A percentile compares a stretch with the other conserved stretches of the same genome.
Evolutionary conservation across 768 basidiomycete species (phyloP).

Genomic region (Porphyrellus cyaneotinctus): DNA sequence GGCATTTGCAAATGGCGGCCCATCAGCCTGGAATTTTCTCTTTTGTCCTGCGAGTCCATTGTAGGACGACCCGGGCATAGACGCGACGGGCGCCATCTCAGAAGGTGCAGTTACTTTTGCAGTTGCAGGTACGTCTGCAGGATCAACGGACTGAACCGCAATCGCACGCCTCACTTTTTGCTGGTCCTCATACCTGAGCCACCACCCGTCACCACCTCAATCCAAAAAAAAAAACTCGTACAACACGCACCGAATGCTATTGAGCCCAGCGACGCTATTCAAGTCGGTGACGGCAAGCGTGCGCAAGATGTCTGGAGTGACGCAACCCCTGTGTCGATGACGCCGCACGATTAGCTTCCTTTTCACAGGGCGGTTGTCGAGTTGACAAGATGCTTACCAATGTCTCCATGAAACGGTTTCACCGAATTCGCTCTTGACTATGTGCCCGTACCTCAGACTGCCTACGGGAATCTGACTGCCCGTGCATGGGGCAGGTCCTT

Average conservation of each 20-base stretch:
- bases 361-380: slow-evolving; percentile 7
- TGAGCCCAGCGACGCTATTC: slow-evolving; percentile 48
- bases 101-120: slow-evolving; percentile 28
- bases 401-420: slow-evolving; percentile 74
- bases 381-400: slow-evolving; percentile 45
- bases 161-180: slow-evolving; percentile 59
- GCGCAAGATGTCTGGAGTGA: slow-evolving; percentile 53
- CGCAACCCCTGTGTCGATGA: slow-evolving; percentile 56
- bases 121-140: slow-evolving; percentile 50
- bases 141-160: slow-evolving; percentile 48
- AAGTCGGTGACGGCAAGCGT: slow-evolving; percentile 43
- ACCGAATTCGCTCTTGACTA: slow-evolving; percentile 42
- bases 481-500: slow-evolving; percentile 58
- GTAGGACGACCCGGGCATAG: slow-evolving; percentile 11
- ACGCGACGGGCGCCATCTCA: not conserved
- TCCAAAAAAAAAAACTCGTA: not conserved
- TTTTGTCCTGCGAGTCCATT: slow-evolving; percentile 27
- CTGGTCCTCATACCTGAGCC: slow-evolving; percentile 54
- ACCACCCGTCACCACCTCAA: not conserved
- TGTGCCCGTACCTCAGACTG: slow-evolving; percentile 61
- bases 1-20: slow-evolving; percentile 15
- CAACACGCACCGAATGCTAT: slow-evolving; percentile 42
- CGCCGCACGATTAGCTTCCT: slow-evolving; percentile 14
- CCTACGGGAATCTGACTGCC: slow-evolving; percentile 51
- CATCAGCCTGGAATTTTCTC: slow-evolving; percentile 41